These are phyloP conservation scores for Nepenthes mirabilis DNA, from an alignment of 148 eudicot species.

Conservation along the genomic window DNA sequence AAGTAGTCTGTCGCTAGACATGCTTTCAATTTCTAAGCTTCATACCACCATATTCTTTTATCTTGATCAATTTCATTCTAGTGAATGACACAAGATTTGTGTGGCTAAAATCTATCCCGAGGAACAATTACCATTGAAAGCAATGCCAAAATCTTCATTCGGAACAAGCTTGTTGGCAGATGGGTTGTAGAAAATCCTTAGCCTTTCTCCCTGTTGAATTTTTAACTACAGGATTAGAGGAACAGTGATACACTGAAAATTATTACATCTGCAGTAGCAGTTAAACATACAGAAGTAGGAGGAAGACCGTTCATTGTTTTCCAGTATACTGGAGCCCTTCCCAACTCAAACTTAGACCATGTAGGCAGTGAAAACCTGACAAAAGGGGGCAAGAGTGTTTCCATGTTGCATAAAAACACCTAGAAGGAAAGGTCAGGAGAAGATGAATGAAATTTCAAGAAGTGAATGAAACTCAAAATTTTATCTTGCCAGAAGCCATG, in stretches of 20 bases:
- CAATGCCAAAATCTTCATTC: constrained; percentile 68
- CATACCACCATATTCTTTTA: not conserved
- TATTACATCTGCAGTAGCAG: not conserved
- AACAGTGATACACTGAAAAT: not conserved
- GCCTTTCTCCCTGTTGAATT: constrained; percentile 46
- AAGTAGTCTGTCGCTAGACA: too few relatives aligned
- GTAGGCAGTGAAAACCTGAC: constrained; percentile 53
- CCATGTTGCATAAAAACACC: constrained; percentile 7
- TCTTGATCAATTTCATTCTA: not conserved
- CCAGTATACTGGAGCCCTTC: constrained; percentile 79
- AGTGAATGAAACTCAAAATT: not conserved
- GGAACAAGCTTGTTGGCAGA: constrained; percentile 62
- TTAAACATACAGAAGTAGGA: constrained; percentile 57
- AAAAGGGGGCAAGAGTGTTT: too few relatives aligned
- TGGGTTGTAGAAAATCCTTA: constrained; percentile 80
- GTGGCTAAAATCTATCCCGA: not conserved
- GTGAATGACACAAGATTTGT: not conserved
- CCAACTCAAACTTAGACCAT: constrained; percentile 89
- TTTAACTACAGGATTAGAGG: constrained; percentile 1
- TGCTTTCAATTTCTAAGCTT: not conserved
- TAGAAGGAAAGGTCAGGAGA: not conserved
- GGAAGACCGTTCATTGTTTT: constrained; percentile 94
- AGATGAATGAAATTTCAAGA: not conserved
- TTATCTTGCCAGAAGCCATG: not conserved
- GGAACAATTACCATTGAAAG: constrained; percentile 53